Base-by-base conservation (phyloP, 192 early-diverging fungal species). In the Coemansia sp. region DNA sequence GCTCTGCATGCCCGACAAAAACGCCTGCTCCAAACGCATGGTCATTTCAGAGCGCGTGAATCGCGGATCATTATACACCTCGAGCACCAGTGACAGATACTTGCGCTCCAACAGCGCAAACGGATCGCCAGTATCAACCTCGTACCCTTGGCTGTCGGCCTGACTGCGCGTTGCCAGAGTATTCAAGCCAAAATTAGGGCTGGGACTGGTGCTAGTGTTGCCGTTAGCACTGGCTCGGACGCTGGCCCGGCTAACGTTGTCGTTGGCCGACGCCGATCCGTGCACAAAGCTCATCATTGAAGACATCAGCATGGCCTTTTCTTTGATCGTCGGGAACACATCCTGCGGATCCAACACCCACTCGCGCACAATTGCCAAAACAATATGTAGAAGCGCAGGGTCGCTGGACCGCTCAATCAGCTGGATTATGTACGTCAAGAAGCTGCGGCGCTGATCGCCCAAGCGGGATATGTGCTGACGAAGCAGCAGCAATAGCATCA, bases 261-360 rank as follows among this genome's bases (percentile, higher is more conserved):
- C 81, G 53, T 59, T 76, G n/a, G 77, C 72, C 17, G 85, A 75
- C 53, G 91, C 89, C 3, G 84, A 85, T 2, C 87, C 82, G 15
- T 74, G 83, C 71, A 96, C 93, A 54, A 94, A 85, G 19, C 85
- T 76, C 88, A 98, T 90, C 92, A 99, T 92, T 64, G 90, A 91
- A 14, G 91, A 85, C 76, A 96, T 83, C n/a, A 99, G 79, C 58
- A 89, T 91, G 5, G 95, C 90, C 73, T 98, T 98, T 62, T 99
- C 98, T 75, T 95, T 96, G 61, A 93, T 86, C 5, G 98, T 97
- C 2, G 98, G 98, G 79, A 97, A 97, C 2, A 90, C 82, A 54
- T 95, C 94, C 54, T 82, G 82, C 22, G 86, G 82, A n/a, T 85
- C 86, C 39, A 91, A 73, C 2, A 98, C 86, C 98, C 98, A 99